A percentile compares a stretch with the other conserved stretches of the same genome.
Evolutionary conservation across 768 basidiomycete species (phyloP).

Genomic region (Mycena haematopus): DNA sequence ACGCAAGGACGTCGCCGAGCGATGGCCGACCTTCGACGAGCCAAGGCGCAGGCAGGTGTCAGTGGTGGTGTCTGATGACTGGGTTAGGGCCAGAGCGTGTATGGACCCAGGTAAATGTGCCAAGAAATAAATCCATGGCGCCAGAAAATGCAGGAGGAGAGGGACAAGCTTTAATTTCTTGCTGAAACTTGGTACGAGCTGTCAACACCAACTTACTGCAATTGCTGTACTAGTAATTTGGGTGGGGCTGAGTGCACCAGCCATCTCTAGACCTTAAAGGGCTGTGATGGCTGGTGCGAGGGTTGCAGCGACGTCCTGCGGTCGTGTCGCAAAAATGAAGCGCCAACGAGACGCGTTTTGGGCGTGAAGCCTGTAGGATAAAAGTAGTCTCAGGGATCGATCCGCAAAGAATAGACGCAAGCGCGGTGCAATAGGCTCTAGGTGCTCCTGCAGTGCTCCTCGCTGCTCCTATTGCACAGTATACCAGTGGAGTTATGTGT

Average conservation of each 20-base stretch:
- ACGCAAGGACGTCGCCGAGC: slow-evolving; percentile 4
- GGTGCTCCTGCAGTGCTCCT: neutral
- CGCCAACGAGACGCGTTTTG: neutral
- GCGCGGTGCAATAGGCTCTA: neutral
- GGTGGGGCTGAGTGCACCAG: too few species aligned
- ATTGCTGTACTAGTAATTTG: neutral
- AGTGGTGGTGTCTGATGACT: neutral
- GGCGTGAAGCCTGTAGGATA: neutral
- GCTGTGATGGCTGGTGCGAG: too few species aligned
- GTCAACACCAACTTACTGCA: neutral
- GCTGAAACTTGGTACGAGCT: neutral
- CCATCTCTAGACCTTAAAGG: too few species aligned
- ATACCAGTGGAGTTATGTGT: neutral
- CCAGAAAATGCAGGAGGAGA: neutral
- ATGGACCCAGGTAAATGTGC: neutral
- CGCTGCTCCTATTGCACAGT: neutral
- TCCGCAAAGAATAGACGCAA: slow-evolving; percentile 6
- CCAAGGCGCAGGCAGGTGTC: slow-evolving; percentile 1
- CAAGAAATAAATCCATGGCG: neutral
- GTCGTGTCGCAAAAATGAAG: neutral
- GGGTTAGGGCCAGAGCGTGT: neutral
- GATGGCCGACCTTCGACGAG: neutral
- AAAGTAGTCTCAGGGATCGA: neutral
- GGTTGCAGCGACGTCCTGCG: neutral
- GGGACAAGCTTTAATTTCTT: neutral